These are phyloP conservation scores for Yamadazyma friedrichii DNA, from an alignment of 1,139 yeast genomes.

Conservation along the genomic window DNA sequence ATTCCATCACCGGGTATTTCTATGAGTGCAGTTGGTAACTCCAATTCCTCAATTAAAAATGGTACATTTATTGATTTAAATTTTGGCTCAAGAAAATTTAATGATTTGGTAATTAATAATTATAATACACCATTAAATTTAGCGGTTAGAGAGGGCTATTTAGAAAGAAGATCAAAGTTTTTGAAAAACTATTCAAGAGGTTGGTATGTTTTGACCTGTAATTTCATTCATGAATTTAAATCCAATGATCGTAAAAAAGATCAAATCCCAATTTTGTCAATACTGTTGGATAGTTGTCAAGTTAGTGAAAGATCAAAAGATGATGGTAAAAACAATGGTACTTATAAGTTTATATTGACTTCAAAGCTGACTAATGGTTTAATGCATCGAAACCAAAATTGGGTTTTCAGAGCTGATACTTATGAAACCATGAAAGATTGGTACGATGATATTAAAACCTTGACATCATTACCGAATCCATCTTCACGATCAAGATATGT, in stretches of 20 bases:
- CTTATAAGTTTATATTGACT: constrained; percentile 75
- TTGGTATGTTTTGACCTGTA: constrained; percentile 88
- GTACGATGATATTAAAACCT: constrained; percentile 72
- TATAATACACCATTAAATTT: constrained; percentile 69
- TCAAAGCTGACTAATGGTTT: constrained; percentile 68
- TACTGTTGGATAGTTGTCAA: constrained; percentile 77
- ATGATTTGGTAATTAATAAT: constrained; percentile 63
- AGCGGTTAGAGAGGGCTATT: constrained; percentile 73
- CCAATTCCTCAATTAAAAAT: constrained; percentile 23
- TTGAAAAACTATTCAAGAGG: constrained; percentile 86
- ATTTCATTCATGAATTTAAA: constrained; percentile 87
- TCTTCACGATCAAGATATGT: constrained; percentile 41
- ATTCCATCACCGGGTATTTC: constrained; percentile 38
- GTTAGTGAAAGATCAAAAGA: constrained; percentile 79
- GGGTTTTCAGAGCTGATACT: constrained; percentile 87
- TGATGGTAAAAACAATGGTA: constrained; percentile 56
- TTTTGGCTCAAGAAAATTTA: constrained; percentile 64
- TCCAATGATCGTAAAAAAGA: constrained; percentile 79
- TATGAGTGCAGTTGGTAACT: constrained; percentile 30
- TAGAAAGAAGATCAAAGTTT: constrained; percentile 89
- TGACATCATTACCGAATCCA: constrained; percentile 61
- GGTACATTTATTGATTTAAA: constrained; percentile 75
- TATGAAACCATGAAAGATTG: constrained; percentile 78
- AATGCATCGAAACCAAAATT: constrained; percentile 78
- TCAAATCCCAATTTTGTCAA: constrained; percentile 82